These are phyloP conservation scores for Pseudocercospora pini-densiflorae DNA, from an alignment of 2,329 filamentous ascomycete species.

Conservation along the genomic window DNA sequence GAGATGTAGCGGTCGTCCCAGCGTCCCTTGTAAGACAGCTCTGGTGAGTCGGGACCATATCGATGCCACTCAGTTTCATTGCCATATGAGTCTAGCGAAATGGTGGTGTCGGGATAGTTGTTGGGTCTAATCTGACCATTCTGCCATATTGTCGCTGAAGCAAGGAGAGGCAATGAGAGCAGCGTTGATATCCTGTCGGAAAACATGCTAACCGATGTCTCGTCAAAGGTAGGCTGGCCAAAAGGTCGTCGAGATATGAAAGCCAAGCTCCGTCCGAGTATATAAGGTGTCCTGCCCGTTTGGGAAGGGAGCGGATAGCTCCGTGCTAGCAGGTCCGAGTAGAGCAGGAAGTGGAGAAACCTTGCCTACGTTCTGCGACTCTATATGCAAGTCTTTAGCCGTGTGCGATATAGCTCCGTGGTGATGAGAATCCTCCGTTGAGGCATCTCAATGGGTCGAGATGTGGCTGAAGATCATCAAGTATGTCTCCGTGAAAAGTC, in stretches of 20 bases:
- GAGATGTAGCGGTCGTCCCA: slow-evolving; percentile 66
- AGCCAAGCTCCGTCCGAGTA: neutral
- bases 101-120: slow-evolving; percentile 46
- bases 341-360: neutral
- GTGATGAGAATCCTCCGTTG: neutral
- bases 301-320: slow-evolving; percentile 1
- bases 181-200: neutral
- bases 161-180: neutral
- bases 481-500: neutral
- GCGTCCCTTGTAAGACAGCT: slow-evolving; percentile 65
- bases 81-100: slow-evolving; percentile 34
- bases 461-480: neutral
- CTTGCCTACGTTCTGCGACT: neutral
- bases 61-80: slow-evolving; percentile 48
- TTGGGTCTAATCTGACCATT: slow-evolving; percentile 48
- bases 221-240: neutral
- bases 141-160: slow-evolving; percentile 46
- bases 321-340: neutral
- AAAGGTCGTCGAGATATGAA: neutral
- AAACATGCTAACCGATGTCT: neutral
- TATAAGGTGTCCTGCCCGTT: neutral
- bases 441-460: neutral
- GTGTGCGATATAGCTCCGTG: neutral
- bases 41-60: slow-evolving; percentile 57
- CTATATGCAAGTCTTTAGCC: neutral